Percentiles rank a stretch among this genome's conserved stretches.
Conservation (phyloP, 2,329 filamentous ascomycete genomes). For the Hymenoscyphus repandus region DNA sequence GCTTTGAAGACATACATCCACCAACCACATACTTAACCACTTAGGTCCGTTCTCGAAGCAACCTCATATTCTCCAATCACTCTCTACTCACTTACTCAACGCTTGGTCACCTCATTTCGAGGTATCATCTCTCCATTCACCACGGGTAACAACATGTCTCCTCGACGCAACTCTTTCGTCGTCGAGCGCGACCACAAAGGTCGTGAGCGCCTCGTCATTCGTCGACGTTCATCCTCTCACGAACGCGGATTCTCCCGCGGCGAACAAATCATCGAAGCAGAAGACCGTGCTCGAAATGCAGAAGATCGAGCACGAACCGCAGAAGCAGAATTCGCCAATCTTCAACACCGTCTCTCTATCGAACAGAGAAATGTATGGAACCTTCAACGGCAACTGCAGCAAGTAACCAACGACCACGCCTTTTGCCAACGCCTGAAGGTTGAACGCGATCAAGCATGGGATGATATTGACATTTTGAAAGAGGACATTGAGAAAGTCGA, state of each 20-base stretch:
- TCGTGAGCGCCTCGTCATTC: slow-evolving; percentile 17
- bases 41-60: not conserved
- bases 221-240: slow-evolving; percentile 5
- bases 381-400: slow-evolving; percentile 9
- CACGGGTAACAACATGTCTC: slow-evolving; percentile 20
- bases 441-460: slow-evolving; percentile 13
- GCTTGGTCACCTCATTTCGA: slow-evolving; percentile 5
- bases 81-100: not conserved
- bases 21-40: not conserved
- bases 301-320: slow-evolving; percentile 16
- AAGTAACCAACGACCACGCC: not conserved
- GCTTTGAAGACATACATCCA: not conserved
- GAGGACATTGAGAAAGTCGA: slow-evolving; percentile 14
- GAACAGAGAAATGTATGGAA: slow-evolving; percentile 18
- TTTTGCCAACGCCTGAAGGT: slow-evolving; percentile 4
- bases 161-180: slow-evolving; percentile 4
- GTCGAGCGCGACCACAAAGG: slow-evolving; percentile 20
- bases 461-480: slow-evolving; percentile 11
- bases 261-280: slow-evolving; percentile 19
- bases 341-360: slow-evolving; percentile 17
- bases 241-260: slow-evolving; percentile 2
- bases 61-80: not conserved
- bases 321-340: slow-evolving; percentile 9
- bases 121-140: slow-evolving; percentile 4
- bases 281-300: slow-evolving; percentile 14